phyloP scores from a whole-genome alignment of 2,329 filamentous ascomycete species.

The Fusarium tjaetaba region DNA sequence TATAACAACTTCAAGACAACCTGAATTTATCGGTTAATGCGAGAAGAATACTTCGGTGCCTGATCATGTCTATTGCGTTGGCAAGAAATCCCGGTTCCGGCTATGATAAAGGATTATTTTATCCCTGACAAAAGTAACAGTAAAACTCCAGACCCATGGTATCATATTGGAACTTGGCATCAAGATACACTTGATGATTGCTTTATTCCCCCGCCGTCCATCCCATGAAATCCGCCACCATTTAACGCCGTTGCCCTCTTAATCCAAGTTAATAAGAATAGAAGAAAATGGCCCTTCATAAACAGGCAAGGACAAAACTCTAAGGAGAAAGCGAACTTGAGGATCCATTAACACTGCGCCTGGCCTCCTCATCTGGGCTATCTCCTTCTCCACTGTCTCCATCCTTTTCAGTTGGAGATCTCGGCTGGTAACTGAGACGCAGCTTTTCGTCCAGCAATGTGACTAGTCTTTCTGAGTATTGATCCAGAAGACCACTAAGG shows the following conservation, averaged over 20 bases:
- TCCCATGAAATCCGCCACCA: conserved; percentile 23
- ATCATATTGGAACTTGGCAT: conserved; percentile 48
- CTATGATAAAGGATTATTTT: conserved; percentile 28
- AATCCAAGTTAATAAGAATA: conserved; percentile 1
- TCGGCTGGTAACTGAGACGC: conserved; percentile 55
- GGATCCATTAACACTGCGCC: conserved; percentile 48
- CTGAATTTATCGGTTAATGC: too few species aligned
- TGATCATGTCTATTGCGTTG: background rate
- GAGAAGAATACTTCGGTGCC: background rate
- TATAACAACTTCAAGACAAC: background rate
- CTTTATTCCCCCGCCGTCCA: conserved; percentile 28
- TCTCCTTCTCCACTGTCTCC: conserved; percentile 40
- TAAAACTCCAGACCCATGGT: conserved; percentile 48
- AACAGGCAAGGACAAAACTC: conserved; percentile 23
- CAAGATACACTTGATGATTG: conserved; percentile 30
- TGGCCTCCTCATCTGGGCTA: conserved; percentile 44
- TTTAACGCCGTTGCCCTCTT: conserved; percentile 34
- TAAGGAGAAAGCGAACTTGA: conserved; percentile 50
- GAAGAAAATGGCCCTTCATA: conserved; percentile 18
- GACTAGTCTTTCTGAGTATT: conserved; percentile 78
- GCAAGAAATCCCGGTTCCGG: conserved; percentile 15
- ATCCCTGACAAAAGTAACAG: conserved; percentile 20
- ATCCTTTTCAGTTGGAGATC: conserved; percentile 41
- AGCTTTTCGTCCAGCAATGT: conserved; percentile 78
- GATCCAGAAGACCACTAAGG: conserved; percentile 73